A percentile compares a stretch with the other conserved stretches of the same genome.
These are phyloP conservation scores for Funneliformis caledonium DNA, from an alignment of 371 early-diverging fungal genomes.

Conservation along the genomic window DNA sequence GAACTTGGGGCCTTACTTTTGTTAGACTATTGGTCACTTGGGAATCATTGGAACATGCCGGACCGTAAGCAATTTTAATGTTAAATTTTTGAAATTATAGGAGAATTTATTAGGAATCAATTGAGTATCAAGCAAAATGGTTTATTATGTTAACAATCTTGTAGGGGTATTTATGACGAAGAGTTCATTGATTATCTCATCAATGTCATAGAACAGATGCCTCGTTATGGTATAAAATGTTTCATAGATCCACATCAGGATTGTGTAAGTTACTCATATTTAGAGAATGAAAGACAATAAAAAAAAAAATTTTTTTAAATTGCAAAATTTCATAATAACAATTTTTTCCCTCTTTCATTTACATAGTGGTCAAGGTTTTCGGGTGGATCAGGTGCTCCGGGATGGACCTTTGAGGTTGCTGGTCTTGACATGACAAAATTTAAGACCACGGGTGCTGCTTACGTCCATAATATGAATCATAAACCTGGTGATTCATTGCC, in stretches of 20 bases:
- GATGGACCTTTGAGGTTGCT: constrained; percentile 80
- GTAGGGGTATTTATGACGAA: constrained; percentile 82
- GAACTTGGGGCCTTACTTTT: constrained; percentile 81
- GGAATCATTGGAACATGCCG: constrained; percentile 85
- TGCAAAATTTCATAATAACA: constrained; percentile 48
- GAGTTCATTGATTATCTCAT: constrained; percentile 81
- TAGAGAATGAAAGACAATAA: too few relatives aligned
- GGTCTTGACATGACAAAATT: constrained; percentile 73
- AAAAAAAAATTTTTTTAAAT: too few relatives aligned
- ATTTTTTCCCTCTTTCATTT: not conserved
- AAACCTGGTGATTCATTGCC: constrained; percentile 62
- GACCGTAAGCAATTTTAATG: constrained; percentile 61
- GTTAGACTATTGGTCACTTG: constrained; percentile 79
- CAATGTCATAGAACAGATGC: constrained; percentile 63
- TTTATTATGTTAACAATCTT: not conserved
- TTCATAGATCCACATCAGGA: constrained; percentile 88
- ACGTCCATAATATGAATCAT: constrained; percentile 62
- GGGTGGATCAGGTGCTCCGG: constrained; percentile 88
- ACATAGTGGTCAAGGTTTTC: constrained; percentile 73
- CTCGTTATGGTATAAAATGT: constrained; percentile 71
- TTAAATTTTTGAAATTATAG: too few relatives aligned
- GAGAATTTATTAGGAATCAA: too few relatives aligned
- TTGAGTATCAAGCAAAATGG: too few relatives aligned
- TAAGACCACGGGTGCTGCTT: constrained; percentile 69
- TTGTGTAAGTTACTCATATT: constrained; percentile 24